A percentile compares a stretch with the other conserved stretches of the same genome.
phyloP scores from a whole-genome alignment of 306 rosid species.

The Rosa multiflora region DNA sequence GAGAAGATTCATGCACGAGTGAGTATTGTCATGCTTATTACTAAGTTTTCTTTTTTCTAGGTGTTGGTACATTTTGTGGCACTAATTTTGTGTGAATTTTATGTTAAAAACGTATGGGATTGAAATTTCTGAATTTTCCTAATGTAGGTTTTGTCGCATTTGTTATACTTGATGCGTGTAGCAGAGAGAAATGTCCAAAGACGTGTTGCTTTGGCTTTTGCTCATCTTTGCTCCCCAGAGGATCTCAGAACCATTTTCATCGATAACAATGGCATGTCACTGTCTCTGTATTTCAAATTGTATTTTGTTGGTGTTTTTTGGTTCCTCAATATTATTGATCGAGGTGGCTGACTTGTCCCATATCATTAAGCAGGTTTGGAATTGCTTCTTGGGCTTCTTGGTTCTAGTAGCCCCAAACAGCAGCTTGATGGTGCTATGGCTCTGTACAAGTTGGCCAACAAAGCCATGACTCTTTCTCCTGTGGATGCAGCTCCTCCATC shows the following conservation, averaged over 20 bases:
- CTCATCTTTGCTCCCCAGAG: slow-evolving; percentile 86
- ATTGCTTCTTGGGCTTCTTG: slow-evolving; percentile 84
- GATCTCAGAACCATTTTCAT: slow-evolving; percentile 79
- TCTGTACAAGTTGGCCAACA: slow-evolving; percentile 80
- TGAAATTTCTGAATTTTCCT: slow-evolving; percentile 32
- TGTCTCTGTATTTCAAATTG: slow-evolving; percentile 19
- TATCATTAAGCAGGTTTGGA: slow-evolving; percentile 68
- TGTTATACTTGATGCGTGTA: slow-evolving; percentile 86
- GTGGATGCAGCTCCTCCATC: slow-evolving; percentile 96
- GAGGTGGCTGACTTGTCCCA: slow-evolving; percentile 24
- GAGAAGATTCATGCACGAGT: slow-evolving; percentile 95
- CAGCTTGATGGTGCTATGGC: slow-evolving; percentile 97
- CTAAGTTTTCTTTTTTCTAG: slow-evolving; percentile 7
- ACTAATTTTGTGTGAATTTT: neutral
- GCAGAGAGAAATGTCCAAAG: slow-evolving; percentile 80
- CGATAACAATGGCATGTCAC: slow-evolving; percentile 64
- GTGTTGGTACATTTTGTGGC: neutral
- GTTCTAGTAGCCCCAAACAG: slow-evolving; percentile 66
- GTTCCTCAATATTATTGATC: neutral
- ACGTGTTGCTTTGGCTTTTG: slow-evolving; percentile 91
- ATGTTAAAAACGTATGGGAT: slow-evolving; percentile 24
- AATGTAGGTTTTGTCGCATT: slow-evolving; percentile 78
- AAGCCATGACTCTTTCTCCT: slow-evolving; percentile 73
- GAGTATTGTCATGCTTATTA: slow-evolving; percentile 37
- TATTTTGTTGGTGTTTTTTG: slow-evolving; percentile 13